Evolutionary conservation across 805 yeast species (phyloP).

Genomic region (Debaryomyces hansenii): DNA sequence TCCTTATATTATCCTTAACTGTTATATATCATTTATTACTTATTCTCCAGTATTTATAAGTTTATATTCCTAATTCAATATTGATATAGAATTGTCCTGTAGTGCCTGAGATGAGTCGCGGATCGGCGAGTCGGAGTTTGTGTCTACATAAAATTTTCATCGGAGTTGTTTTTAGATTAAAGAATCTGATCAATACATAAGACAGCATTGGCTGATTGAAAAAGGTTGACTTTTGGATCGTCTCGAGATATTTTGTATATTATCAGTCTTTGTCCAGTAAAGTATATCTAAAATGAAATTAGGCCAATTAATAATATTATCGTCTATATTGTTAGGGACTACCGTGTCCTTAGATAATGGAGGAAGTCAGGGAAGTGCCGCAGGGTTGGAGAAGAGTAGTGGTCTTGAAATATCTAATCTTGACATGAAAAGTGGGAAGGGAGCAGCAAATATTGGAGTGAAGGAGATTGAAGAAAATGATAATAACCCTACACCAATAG

Average conservation of each 20-base stretch:
- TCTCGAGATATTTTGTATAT: too few relatives aligned
- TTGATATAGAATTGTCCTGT: background rate
- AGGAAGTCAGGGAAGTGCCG: background rate
- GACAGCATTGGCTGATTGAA: too few relatives aligned
- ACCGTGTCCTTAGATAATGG: conserved; percentile 2
- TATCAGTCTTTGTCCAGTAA: too few relatives aligned
- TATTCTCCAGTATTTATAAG: background rate
- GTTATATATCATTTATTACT: background rate
- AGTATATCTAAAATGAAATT: conserved; percentile 2
- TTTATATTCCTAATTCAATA: background rate
- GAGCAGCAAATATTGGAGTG: conserved; percentile 18
- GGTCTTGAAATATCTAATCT: conserved; percentile 8
- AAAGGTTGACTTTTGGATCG: too few relatives aligned
- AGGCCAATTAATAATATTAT: background rate
- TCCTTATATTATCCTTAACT: background rate
- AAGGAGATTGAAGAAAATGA: conserved; percentile 22
- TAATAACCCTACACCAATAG: conserved; percentile 26
- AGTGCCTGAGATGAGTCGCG: background rate
- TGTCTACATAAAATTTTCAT: background rate
- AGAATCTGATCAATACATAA: background rate
- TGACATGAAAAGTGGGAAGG: conserved; percentile 10
- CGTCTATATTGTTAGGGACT: background rate
- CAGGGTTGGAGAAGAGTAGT: background rate
- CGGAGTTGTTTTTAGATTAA: background rate
- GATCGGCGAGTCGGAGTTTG: background rate